These are phyloP conservation scores for Leccinum boreale DNA, from an alignment of 768 basidiomycete species.

Conservation along the genomic window DNA sequence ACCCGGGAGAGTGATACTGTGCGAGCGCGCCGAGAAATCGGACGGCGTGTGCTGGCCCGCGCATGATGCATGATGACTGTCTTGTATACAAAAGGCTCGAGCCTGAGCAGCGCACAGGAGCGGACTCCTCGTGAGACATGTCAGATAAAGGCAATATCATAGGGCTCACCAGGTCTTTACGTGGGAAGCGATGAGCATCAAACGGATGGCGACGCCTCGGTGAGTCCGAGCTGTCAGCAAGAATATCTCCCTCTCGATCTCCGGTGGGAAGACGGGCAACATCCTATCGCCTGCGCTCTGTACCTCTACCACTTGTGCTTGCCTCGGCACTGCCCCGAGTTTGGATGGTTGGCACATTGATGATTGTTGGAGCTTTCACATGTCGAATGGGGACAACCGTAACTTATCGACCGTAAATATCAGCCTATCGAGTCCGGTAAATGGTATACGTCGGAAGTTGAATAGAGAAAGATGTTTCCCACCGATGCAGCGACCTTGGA, in stretches of 20 bases:
- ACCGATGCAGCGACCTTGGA: too few species aligned
- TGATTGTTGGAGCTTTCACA: too few species aligned
- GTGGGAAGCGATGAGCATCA: constrained; percentile 18
- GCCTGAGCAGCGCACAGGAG: constrained; percentile 6
- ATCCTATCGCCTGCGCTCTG: not conserved
- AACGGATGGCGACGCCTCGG: constrained; percentile 12
- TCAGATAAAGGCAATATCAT: not conserved
- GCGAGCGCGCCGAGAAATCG: constrained; percentile 11
- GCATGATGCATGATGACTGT: constrained; percentile 17
- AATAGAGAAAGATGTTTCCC: too few species aligned
- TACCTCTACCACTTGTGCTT: not conserved
- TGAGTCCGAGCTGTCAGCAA: constrained; percentile 6
- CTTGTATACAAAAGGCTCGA: constrained; percentile 21
- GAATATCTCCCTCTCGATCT: constrained; percentile 21
- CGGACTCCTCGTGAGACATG: not conserved
- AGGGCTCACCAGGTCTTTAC: constrained; percentile 15
- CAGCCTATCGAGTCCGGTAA: too few species aligned
- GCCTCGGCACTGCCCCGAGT: not conserved
- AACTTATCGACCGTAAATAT: too few species aligned
- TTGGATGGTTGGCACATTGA: not conserved
- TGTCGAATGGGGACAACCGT: too few species aligned
- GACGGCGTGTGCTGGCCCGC: constrained; percentile 3
- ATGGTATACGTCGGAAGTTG: too few species aligned
- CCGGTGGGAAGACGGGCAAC: constrained; percentile 15
- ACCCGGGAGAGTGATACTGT: constrained; percentile 5